phyloP scores from a whole-genome alignment of 2,329 filamentous ascomycete genomes.

The Ceratocystis colombiana region DNA sequence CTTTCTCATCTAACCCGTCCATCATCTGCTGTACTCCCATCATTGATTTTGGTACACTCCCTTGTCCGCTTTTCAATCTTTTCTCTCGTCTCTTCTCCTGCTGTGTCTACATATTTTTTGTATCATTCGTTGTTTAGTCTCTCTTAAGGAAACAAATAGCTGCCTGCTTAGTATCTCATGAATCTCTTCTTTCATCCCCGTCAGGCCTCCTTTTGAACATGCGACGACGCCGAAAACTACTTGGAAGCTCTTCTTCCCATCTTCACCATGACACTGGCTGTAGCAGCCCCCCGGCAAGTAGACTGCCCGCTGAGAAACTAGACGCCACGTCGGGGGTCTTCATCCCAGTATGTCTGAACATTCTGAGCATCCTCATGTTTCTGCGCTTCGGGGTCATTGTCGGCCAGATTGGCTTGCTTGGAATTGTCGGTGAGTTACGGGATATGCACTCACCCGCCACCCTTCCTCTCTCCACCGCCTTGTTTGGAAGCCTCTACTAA shows the following conservation, averaged over 20 bases:
- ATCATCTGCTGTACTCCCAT: neutral
- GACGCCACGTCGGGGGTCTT: slow-evolving; percentile 72
- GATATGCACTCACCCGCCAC: neutral
- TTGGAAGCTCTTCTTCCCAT: slow-evolving; percentile 10
- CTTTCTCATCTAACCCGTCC: too few relatives aligned
- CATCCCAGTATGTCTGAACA: slow-evolving; percentile 80
- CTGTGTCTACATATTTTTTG: neutral
- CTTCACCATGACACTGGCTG: neutral
- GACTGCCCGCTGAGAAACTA: slow-evolving; percentile 46
- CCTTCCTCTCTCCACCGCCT: too few relatives aligned
- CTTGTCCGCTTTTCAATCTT: neutral
- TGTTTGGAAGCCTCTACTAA: neutral
- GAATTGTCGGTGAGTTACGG: slow-evolving; percentile 57
- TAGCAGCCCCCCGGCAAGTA: neutral
- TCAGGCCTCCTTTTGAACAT: neutral
- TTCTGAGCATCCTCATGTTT: slow-evolving; percentile 87
- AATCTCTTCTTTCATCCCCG: neutral
- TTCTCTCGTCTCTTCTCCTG: neutral
- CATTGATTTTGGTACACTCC: neutral
- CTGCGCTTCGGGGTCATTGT: slow-evolving; percentile 77
- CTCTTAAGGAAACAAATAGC: too few relatives aligned
- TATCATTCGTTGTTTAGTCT: too few relatives aligned
- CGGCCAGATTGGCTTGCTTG: slow-evolving; percentile 67
- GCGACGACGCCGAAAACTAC: slow-evolving; percentile 16
- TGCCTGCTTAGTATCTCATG: neutral